Evolutionary conservation across 1,284 basidiomycete species (phyloP).

Genomic region (Mycena sp.): DNA sequence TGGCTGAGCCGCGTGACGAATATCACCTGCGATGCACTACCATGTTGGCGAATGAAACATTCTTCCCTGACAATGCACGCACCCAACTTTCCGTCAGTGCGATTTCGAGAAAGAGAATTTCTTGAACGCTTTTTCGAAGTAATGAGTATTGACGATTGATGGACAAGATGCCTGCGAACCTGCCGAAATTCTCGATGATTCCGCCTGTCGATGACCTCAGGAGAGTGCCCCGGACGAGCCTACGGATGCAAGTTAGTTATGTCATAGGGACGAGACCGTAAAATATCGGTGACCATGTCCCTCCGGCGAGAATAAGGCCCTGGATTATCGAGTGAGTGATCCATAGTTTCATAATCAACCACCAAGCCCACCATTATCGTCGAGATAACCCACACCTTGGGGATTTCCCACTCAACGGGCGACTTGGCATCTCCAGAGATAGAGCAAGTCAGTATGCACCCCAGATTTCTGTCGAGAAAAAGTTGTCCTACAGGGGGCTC

Average conservation of each 20-base stretch:
- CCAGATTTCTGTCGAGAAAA: neutral
- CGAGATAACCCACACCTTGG: conserved; percentile 20
- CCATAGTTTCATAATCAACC: too few species aligned
- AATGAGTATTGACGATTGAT: neutral
- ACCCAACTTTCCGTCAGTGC: conserved; percentile 22
- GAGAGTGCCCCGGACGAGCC: conserved; percentile 15
- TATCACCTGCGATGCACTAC: conserved; percentile 5
- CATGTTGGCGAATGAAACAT: neutral
- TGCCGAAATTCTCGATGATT: conserved; percentile 18
- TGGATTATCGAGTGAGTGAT: too few species aligned
- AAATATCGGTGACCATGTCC: conserved; percentile 3
- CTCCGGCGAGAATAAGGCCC: conserved; percentile 18
- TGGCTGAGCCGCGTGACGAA: conserved; percentile 20
- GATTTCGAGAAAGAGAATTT: conserved; percentile 19
- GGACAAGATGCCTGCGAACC: neutral
- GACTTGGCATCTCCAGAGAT: conserved; percentile 5
- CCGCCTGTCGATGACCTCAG: conserved; percentile 13
- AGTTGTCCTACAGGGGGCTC: conserved; percentile 3
- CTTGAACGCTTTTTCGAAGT: conserved; percentile 9
- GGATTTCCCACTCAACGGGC: conserved; percentile 21
- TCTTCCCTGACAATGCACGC: neutral
- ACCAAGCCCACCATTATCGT: conserved; percentile 8
- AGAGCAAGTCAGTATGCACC: neutral
- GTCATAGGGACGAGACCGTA: neutral
- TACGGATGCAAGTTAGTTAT: neutral